These are phyloP conservation scores for Clausena lansium DNA, from an alignment of 345 rosid species.

Conservation along the genomic window DNA sequence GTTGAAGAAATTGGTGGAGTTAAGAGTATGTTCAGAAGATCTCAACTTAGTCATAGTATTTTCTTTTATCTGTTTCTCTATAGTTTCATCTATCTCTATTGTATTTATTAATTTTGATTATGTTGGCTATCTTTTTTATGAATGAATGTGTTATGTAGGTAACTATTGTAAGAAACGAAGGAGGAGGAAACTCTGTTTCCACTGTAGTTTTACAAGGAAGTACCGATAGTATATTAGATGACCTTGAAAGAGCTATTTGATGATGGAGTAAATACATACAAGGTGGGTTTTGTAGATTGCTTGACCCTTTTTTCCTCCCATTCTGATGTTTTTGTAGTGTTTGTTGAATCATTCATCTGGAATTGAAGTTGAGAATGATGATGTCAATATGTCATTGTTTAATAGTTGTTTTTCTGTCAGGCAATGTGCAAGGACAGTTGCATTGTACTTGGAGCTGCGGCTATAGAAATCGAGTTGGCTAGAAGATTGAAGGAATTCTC, in stretches of 20 bases:
- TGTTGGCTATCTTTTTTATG: neutral
- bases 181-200: slow-evolving; percentile 83
- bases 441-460: slow-evolving; percentile 89
- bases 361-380: neutral
- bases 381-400: too few relatives aligned
- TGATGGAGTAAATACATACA: slow-evolving; percentile 98
- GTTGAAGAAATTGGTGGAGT: slow-evolving; percentile 97
- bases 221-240: slow-evolving; percentile 92
- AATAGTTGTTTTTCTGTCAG: too few relatives aligned
- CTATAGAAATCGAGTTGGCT: slow-evolving; percentile 94
- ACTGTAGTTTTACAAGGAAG: slow-evolving; percentile 95
- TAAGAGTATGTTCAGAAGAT: slow-evolving; percentile 60
- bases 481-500: slow-evolving; percentile 90
- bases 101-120: neutral
- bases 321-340: neutral
- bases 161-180: slow-evolving; percentile 83
- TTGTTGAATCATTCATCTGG: neutral
- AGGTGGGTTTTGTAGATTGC: slow-evolving; percentile 46
- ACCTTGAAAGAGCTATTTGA: slow-evolving; percentile 99
- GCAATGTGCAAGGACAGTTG: slow-evolving; percentile 99
- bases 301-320: neutral
- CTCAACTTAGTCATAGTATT: neutral
- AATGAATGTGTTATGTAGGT: slow-evolving; percentile 45
- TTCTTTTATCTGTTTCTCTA: too few relatives aligned
- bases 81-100: neutral